Conservation (phyloP, 2,329 filamentous ascomycete genomes). For the Lachnellula subtilissima region DNA sequence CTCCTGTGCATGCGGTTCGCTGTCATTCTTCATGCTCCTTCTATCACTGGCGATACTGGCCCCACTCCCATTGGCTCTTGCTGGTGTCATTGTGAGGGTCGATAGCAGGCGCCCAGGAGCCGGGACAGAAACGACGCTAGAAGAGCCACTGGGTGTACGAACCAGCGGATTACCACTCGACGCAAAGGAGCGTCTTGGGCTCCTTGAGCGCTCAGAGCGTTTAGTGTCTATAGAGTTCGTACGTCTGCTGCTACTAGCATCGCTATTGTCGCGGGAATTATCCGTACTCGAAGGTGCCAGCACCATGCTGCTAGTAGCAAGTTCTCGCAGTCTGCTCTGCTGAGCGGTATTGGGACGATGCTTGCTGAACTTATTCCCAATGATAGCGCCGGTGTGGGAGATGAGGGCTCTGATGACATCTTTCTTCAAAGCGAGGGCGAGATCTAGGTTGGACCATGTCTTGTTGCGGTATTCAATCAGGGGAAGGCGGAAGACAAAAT, state of each 20-base stretch:
- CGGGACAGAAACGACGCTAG: slow-evolving; percentile 23
- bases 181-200: slow-evolving; percentile 28
- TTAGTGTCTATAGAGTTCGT: slow-evolving; percentile 22
- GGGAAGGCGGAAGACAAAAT: slow-evolving; percentile 94
- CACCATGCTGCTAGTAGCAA: slow-evolving; percentile 60
- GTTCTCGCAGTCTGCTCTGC: slow-evolving; percentile 72
- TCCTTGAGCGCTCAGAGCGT: slow-evolving; percentile 26
- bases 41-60: slow-evolving; percentile 9
- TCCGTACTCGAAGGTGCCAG: slow-evolving; percentile 28
- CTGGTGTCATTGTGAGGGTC: slow-evolving; percentile 27
- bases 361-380: slow-evolving; percentile 93
- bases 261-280: slow-evolving; percentile 29
- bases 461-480: slow-evolving; percentile 97
- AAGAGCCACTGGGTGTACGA: slow-evolving; percentile 25
- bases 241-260: slow-evolving; percentile 25
- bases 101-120: slow-evolving; percentile 12
- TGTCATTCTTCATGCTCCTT: slow-evolving; percentile 6
- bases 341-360: slow-evolving; percentile 78
- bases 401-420: slow-evolving; percentile 92
- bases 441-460: slow-evolving; percentile 96
- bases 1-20: slow-evolving; percentile 6
- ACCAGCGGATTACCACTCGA: slow-evolving; percentile 22
- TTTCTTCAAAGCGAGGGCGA: slow-evolving; percentile 88
- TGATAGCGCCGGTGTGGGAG: slow-evolving; percentile 90
- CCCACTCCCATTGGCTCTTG: slow-evolving; percentile 8